phyloP scores from a whole-genome alignment of 192 early-diverging fungal species.

The Mortierella antarctica region DNA sequence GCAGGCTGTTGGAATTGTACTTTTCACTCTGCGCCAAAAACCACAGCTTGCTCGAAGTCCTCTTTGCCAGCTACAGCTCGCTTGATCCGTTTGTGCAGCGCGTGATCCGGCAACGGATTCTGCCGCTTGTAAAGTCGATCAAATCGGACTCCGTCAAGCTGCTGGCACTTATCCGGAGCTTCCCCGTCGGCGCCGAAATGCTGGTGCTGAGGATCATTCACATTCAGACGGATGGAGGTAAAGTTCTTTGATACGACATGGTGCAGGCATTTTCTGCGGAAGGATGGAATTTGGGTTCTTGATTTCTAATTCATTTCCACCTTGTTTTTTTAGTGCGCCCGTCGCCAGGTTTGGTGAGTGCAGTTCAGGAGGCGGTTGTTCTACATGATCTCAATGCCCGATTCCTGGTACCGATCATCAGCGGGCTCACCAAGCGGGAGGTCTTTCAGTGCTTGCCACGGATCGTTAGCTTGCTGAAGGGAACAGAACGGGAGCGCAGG shows the following conservation, averaged over 20 bases:
- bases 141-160: constrained; percentile 66
- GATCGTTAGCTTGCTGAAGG: constrained; percentile 72
- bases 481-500: constrained; percentile 66
- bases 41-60: constrained; percentile 65
- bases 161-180: constrained; percentile 66
- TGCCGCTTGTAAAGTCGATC: constrained; percentile 74
- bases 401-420: constrained; percentile 77
- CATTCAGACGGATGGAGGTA: constrained; percentile 71
- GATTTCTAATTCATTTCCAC: neutral
- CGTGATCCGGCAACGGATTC: constrained; percentile 67
- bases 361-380: constrained; percentile 63
- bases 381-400: constrained; percentile 68
- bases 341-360: constrained; percentile 63
- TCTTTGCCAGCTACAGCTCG: constrained; percentile 28
- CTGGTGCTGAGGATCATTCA: constrained; percentile 72
- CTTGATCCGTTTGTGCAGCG: constrained; percentile 57
- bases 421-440: constrained; percentile 69
- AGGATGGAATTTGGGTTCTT: neutral
- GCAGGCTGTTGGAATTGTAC: constrained; percentile 76
- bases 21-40: constrained; percentile 83
- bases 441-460: constrained; percentile 68
- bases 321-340: constrained; percentile 46
- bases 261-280: neutral
- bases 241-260: constrained; percentile 8
- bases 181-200: constrained; percentile 77